Evolutionary conservation across 352 stramenopile species (phyloP).

Genomic region (Peronosclerospora sorghi): DNA sequence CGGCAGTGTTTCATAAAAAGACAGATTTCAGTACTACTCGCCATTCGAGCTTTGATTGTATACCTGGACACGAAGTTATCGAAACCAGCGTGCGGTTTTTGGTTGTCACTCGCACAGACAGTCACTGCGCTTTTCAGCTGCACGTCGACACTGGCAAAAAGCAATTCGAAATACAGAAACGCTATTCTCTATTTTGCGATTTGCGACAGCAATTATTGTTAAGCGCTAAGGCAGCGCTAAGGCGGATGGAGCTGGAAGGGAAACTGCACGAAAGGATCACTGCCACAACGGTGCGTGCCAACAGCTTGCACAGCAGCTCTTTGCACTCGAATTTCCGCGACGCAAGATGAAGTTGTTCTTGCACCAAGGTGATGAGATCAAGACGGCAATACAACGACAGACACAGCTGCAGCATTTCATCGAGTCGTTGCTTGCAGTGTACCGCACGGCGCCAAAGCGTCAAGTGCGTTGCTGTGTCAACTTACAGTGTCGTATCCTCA

Average conservation of each 20-base stretch:
- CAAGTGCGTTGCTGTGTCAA: conserved; percentile 53
- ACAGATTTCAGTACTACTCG: conserved; percentile 7
- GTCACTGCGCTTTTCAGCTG: conserved; percentile 44
- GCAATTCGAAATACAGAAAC: conserved; percentile 46
- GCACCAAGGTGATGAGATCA: conserved; percentile 16
- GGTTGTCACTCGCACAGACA: conserved; percentile 22
- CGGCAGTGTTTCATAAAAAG: conserved; percentile 2
- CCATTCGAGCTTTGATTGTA: conserved; percentile 12
- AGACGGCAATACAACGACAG: conserved; percentile 27
- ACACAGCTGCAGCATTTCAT: conserved; percentile 40
- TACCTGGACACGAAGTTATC: conserved; percentile 26
- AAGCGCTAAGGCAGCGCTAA: no score
- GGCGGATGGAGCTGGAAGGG: not conserved
- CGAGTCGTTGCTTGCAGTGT: conserved; percentile 37
- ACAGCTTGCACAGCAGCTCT: conserved; percentile 26
- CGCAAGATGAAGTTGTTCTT: conserved; percentile 25
- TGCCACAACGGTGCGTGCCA: conserved; percentile 35
- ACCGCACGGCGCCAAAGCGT: conserved; percentile 30
- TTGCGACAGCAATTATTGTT: conserved; percentile 41
- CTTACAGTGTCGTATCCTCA: conserved; percentile 30
- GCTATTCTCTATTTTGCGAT: conserved; percentile 60
- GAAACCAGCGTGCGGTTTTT: conserved; percentile 32
- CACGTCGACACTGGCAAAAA: conserved; percentile 43
- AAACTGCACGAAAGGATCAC: conserved; percentile 8
- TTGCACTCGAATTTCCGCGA: conserved; percentile 41